These are phyloP conservation scores for Aspergillus phoenicis DNA, from an alignment of 2,329 filamentous ascomycete species.

Conservation along the genomic window DNA sequence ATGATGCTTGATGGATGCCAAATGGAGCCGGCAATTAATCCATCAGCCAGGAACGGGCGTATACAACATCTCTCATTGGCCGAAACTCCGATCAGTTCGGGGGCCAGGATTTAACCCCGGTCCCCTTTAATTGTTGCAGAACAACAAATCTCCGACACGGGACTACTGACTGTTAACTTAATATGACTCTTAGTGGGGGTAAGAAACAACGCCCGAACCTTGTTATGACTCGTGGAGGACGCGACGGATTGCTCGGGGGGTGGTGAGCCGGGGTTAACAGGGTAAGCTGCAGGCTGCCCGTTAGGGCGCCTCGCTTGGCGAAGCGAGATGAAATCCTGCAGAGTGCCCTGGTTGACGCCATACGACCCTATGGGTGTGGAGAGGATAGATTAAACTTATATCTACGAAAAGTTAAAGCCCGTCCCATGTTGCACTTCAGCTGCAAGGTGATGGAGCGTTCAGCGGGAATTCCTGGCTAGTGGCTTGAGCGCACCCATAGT, in stretches of 20 bases:
- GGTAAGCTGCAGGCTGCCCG: background rate
- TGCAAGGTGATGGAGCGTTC: background rate
- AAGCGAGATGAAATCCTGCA: slow-evolving; percentile 1
- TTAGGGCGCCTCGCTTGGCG: background rate
- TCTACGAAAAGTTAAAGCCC: background rate
- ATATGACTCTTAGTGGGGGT: background rate
- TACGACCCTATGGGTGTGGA: background rate
- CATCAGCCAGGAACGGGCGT: slow-evolving; percentile 3
- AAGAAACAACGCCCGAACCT: background rate
- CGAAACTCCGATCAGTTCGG: background rate
- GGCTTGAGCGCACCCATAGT: too few species aligned
- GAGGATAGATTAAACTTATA: background rate
- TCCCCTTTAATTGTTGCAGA: background rate
- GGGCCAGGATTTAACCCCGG: background rate
- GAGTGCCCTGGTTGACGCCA: background rate
- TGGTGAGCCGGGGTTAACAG: background rate
- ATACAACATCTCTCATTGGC: background rate
- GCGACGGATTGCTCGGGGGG: background rate
- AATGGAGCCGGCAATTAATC: background rate
- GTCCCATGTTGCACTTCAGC: background rate
- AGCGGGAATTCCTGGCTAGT: background rate
- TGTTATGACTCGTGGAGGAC: too few species aligned
- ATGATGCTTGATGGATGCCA: background rate
- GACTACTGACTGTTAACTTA: too few species aligned
- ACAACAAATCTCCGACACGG: background rate